Evolutionary conservation across 2,329 filamentous ascomycete genomes (phyloP), one percentile per base, ranked within the genome.

Genomic region (Coleophoma eucalyptorum): DNA sequence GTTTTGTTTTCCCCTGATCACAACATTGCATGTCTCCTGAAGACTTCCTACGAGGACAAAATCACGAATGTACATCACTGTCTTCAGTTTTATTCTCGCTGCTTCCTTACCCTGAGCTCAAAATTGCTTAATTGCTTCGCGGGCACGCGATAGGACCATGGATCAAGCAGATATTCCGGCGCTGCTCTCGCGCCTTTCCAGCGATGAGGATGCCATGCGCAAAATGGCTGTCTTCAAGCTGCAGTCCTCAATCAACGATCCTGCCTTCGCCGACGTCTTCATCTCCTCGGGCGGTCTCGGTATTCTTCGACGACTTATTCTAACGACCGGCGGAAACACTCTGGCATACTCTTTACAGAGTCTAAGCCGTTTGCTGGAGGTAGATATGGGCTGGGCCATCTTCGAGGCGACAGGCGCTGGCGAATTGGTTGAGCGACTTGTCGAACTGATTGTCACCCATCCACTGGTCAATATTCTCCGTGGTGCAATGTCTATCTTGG

Each of bases 151-250:
- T 50, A 49, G 20, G 48, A 62, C 56, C 55, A 83, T 86, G 83
- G 83, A 86, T 64, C 82, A 85, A 71, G 80, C 80, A 61, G 83
- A 86, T 60, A 83, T 86, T 59, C 83, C 83, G 45, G 78, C 79
- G 67, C 77, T 86, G 59, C 74, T 86, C 60, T 74, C 80, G 72
- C 81, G 82, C 58, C 74, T 86, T 54, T 75, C 79, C 38, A 85
- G 82, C 71, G 80, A 86, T 61, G 83, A 96, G 72, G 94, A 99
- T 77, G 92, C 90, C 50, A 86, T 90, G 60, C 90, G 92, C 65
- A 99, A 99, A 72, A 97, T 97, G 90, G 94, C 94, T 54, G 94
- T 95, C 54, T 99, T 99, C 81, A 97, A 97, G 74, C 83, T 99
- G 58, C 94, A 99, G 72, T 87, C 83, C 57, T 91, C 90, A 55